Percentiles rank a stretch among this genome's conserved stretches.
Evolutionary conservation across 139 green algal genomes (phyloP).

Genomic region (Eudorina sp.): DNA sequence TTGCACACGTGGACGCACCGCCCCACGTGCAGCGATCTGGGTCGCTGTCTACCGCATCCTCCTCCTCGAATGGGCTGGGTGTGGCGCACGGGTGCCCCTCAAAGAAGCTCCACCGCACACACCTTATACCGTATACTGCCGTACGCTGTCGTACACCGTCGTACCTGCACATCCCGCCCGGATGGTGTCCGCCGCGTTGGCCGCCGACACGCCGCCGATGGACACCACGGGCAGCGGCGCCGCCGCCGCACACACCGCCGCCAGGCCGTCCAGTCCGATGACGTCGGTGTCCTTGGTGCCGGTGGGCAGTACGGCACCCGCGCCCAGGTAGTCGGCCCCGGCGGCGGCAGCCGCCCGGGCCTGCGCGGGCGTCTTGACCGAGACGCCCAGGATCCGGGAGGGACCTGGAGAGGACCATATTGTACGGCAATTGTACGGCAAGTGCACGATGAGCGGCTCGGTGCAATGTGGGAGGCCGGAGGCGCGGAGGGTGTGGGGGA

Average conservation of each 20-base stretch:
- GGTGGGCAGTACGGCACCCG: slow-evolving; percentile 67
- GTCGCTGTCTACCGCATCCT: no score
- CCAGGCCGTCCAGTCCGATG: slow-evolving; percentile 83
- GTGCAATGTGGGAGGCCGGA: no score
- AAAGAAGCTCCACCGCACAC: no score
- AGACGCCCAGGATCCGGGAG: slow-evolving; percentile 88
- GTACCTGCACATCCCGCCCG: slow-evolving; percentile 68
- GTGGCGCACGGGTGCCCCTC: no score
- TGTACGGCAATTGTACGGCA: no score
- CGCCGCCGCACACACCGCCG: slow-evolving; percentile 61
- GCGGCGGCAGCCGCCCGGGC: slow-evolving; percentile 63
- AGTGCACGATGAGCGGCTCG: no score
- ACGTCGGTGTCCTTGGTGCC: slow-evolving; percentile 87
- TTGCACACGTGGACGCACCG: no score
- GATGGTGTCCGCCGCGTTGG: slow-evolving; percentile 71
- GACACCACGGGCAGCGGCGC: slow-evolving; percentile 86
- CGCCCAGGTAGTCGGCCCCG: slow-evolving; percentile 94
- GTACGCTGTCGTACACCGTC: neutral
- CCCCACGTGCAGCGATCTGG: no score
- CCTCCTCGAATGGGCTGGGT: no score
- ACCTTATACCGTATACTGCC: no score
- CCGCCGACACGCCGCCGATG: slow-evolving; percentile 87
- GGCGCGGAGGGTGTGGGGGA: no score
- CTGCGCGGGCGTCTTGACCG: slow-evolving; percentile 77
- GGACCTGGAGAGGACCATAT: slow-evolving; percentile 58